These are phyloP conservation scores for Coleophoma crateriformis DNA, from an alignment of 2,329 filamentous ascomycete genomes.

Conservation along the genomic window DNA sequence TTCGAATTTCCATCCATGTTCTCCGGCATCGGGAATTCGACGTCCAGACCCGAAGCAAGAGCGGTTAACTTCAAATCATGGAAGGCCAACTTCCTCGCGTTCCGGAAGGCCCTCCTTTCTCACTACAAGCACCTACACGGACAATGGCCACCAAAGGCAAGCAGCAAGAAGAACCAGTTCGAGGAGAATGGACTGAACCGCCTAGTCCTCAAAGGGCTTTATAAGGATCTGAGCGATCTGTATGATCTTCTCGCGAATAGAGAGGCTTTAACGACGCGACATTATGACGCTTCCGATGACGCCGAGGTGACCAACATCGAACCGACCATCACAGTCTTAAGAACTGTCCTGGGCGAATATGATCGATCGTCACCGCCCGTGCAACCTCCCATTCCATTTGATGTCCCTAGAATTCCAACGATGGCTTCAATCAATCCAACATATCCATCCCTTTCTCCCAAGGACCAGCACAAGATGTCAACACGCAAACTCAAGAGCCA, in stretches of 20 bases:
- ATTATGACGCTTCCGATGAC: constrained; percentile 52
- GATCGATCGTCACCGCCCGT: constrained; percentile 87
- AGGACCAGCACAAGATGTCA: constrained; percentile 69
- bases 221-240: constrained; percentile 77
- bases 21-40: constrained; percentile 80
- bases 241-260: constrained; percentile 89
- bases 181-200: constrained; percentile 83
- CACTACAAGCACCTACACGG: constrained; percentile 63
- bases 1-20: constrained; percentile 93
- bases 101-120: constrained; percentile 57
- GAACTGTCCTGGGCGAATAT: constrained; percentile 79
- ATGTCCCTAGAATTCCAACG: constrained; percentile 72
- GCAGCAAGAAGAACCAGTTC: constrained; percentile 86
- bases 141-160: constrained; percentile 87
- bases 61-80: constrained; percentile 79
- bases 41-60: constrained; percentile 69
- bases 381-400: constrained; percentile 85
- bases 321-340: constrained; percentile 62
- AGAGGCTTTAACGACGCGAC: constrained; percentile 69
- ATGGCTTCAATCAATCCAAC: constrained; percentile 61
- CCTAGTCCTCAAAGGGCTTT: constrained; percentile 73
- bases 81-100: constrained; percentile 68
- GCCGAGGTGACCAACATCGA: constrained; percentile 49
- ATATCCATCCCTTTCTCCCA: constrained; percentile 58
- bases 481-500: constrained; percentile 70